A percentile compares a stretch with the other conserved stretches of the same genome.
Evolutionary conservation across 345 rosid genomes (phyloP).

Genomic region (Populus nigra): DNA sequence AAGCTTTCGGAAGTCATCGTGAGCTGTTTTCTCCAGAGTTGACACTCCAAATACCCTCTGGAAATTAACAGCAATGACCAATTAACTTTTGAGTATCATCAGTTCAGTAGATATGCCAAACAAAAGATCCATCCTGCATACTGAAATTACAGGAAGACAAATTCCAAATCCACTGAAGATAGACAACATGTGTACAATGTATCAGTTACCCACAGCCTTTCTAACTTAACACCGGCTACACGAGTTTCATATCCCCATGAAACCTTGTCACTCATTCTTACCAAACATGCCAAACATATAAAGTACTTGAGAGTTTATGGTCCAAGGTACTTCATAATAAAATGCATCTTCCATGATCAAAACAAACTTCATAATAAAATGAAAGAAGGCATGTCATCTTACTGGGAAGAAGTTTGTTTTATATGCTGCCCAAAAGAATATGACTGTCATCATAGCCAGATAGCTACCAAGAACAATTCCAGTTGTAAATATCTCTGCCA

Average conservation of each 20-base stretch:
- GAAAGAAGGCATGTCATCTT: slow-evolving; percentile 21
- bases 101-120: not conserved
- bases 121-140: not conserved
- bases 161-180: not conserved
- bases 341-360: slow-evolving; percentile 1
- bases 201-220: not conserved
- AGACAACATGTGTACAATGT: not conserved
- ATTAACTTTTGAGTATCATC: not conserved
- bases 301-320: not conserved
- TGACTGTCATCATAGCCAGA: slow-evolving; percentile 98
- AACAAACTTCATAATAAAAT: not conserved
- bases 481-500: slow-evolving; percentile 87
- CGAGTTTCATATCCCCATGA: not conserved
- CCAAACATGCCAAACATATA: not conserved
- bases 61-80: slow-evolving; percentile 18
- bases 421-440: slow-evolving; percentile 95
- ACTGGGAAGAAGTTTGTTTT: slow-evolving; percentile 95
- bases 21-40: slow-evolving; percentile 83
- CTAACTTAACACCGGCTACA: not conserved
- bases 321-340: not conserved
- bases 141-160: not conserved
- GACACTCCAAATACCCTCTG: slow-evolving; percentile 82
- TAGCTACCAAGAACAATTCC: slow-evolving; percentile 90
- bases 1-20: slow-evolving; percentile 86
- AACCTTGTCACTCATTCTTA: not conserved